Percentiles rank a stretch among this genome's conserved stretches.
Evolutionary conservation across 768 basidiomycete genomes (phyloP).

Genomic region (Pisolithus albus): DNA sequence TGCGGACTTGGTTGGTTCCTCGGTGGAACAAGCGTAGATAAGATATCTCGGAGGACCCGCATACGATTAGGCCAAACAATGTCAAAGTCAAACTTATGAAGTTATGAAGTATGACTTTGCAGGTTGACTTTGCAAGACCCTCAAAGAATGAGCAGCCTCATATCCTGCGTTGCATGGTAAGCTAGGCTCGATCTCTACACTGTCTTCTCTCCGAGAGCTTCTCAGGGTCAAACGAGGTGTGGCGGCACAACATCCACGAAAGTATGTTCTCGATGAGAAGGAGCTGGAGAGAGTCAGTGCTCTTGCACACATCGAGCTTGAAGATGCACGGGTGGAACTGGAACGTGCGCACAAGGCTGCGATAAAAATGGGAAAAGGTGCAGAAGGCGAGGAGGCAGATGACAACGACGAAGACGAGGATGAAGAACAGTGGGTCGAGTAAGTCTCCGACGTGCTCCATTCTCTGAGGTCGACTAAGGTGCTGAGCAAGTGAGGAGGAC

Average conservation of each 20-base stretch:
- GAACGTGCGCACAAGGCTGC: conserved; percentile 76
- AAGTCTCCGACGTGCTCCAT: conserved; percentile 33
- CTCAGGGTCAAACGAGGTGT: conserved; percentile 75
- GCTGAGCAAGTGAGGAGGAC: conserved; percentile 37
- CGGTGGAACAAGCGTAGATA: too few species aligned
- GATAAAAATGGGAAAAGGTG: conserved; percentile 59
- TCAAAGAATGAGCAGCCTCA: conserved; percentile 59
- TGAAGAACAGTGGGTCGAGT: conserved; percentile 82
- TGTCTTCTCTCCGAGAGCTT: neutral
- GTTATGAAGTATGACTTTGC: too few species aligned
- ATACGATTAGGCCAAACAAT: too few species aligned
- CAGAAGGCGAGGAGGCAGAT: conserved; percentile 60
- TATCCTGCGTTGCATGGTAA: conserved; percentile 63
- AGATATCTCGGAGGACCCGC: neutral
- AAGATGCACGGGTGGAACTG: conserved; percentile 82
- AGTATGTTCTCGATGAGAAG: conserved; percentile 84
- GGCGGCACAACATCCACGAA: conserved; percentile 65
- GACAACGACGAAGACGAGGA: conserved; percentile 43
- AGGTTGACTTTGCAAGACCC: too few species aligned
- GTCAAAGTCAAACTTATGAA: too few species aligned
- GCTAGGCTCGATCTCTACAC: neutral
- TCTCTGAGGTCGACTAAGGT: conserved; percentile 10
- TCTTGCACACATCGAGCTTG: conserved; percentile 80
- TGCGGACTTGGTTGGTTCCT: too few species aligned
- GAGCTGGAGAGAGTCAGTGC: conserved; percentile 88